Evolutionary conservation across 352 stramenopile genomes (phyloP), one percentile per base, ranked within the genome.

Genomic region (Blastocystis sp.): DNA sequence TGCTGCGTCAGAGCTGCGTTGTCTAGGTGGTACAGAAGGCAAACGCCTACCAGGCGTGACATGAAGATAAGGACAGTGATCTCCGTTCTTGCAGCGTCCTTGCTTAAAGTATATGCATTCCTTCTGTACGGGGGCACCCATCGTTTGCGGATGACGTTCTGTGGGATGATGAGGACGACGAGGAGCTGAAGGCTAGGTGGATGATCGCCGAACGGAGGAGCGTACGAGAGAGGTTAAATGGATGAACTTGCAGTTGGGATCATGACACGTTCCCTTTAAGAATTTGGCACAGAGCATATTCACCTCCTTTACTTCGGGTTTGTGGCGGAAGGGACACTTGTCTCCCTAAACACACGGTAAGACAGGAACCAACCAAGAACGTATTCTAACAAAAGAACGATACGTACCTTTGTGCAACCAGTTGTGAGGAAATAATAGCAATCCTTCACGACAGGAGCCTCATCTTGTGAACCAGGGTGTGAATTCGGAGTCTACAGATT

Each of bases 261-360:
- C 51, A 29, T 61, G 48, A 48, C 69, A 81, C 36, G 24, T 32
- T 27, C 51, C 51, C 1, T 44, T 48, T n/a, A 81, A 51, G 51
- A 48, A 81, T 40, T 81, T 81, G 0, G 48, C 24, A 44, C 69
- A 81, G 14, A 81, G 49, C 11, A 81, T 81, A 81, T 81, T 81
- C 7, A 81, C 48, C 32, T 81, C 16, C 27, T 64, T 63, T 29
- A 81, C 69, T 48, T 81, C 48, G 4, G 46, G 44, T 7, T 81
- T 81, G 27, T 81, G 69, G 36, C 69, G 44, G 46, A 65, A 81
- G 9, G 44, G 44, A 38, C 69, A 81, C 4, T 42, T 61, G 36
- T 64, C 48, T 81, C 69, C 69, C 69, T 81, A 81, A 4, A 27
- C 69, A 44, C n/a, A 63, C 21, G 1, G 69, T 81, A 24, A 81